Evolutionary conservation across 306 rosid genomes (phyloP), one percentile per base, ranked within the genome.

Genomic region (Carpinus viminea): DNA sequence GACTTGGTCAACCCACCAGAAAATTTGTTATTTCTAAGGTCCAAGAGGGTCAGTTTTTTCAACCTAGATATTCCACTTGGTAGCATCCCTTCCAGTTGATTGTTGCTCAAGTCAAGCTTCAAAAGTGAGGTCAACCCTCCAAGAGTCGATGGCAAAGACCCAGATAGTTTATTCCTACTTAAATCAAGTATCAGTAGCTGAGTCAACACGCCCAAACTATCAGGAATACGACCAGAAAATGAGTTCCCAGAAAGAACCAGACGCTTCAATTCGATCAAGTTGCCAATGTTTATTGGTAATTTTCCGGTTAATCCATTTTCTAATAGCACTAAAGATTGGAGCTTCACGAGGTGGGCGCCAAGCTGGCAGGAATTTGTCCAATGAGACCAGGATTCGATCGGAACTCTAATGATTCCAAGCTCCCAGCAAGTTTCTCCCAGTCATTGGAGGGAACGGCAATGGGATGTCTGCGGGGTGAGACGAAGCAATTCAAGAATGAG

Each of bases 61-160:
- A 96, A 85, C 55, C 71, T 31, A 26, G 81, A 84, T 61, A 90
- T 79, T 46, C 82, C 92, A 46, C 31, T 62, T 10, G 80, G 83
- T 51, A 90, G 76, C 70, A 60, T 80, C 16, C 99, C 97, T 84
- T 83, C 86, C 17, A 96, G 24, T 10, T 26, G 38, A 72, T 96
- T 96, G 85, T 82, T 82, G 87, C 98, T 91, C 52, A 91, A 26
- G 78, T 96, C 98, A 79, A 96, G 88, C 87, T 96, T 96, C 87
- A 96, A 78, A 16, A 82, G 85, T 62, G 99, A 83, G 48, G 74
- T 83, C 75, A 93, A 78, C 68, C 86, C 81, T 71, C 94, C 96
- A 34, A 91, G 24, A 43, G 90, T 61, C 3, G 8, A 3, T 28
- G 96, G 98, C 85, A 96, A 74, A 56, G 75, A n/a, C 72, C 96